Evolutionary conservation across 441 rosid genomes (phyloP).

Genomic region (Syzygium syzygioides): DNA sequence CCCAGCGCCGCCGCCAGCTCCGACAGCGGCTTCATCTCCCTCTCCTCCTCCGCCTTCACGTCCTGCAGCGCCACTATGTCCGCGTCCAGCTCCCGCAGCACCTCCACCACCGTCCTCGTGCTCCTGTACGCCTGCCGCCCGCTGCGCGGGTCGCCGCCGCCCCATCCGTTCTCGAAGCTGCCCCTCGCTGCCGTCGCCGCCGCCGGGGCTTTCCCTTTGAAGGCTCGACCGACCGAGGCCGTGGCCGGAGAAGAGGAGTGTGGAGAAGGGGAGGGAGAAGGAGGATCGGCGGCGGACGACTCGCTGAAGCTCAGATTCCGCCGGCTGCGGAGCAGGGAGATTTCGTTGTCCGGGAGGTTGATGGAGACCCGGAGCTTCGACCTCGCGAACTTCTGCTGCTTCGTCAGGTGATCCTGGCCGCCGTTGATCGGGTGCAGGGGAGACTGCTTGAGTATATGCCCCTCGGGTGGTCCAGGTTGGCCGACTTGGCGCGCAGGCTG

Average conservation of each 20-base stretch:
- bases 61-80: slow-evolving; percentile 88
- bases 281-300: neutral
- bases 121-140: slow-evolving; percentile 22
- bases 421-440: slow-evolving; percentile 36
- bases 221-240: slow-evolving; percentile 1
- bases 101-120: slow-evolving; percentile 60
- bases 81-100: slow-evolving; percentile 67
- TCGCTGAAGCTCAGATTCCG: slow-evolving; percentile 45
- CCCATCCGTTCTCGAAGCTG: neutral
- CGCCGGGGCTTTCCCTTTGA: slow-evolving; percentile 42
- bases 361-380: slow-evolving; percentile 87
- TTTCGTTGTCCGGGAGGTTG: slow-evolving; percentile 91
- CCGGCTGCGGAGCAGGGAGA: slow-evolving; percentile 53
- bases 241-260: slow-evolving; percentile 8
- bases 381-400: slow-evolving; percentile 49
- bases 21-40: slow-evolving; percentile 81
- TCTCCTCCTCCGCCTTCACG: slow-evolving; percentile 96
- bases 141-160: neutral
- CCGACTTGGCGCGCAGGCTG: slow-evolving; percentile 36
- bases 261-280: neutral
- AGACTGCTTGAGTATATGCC: slow-evolving; percentile 79
- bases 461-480: slow-evolving; percentile 52
- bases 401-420: slow-evolving; percentile 14
- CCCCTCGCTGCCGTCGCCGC: slow-evolving; percentile 9
- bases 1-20: slow-evolving; percentile 82